Base-by-base conservation (phyloP, 192 early-diverging fungal species). In the Coemansia sp. region DNA sequence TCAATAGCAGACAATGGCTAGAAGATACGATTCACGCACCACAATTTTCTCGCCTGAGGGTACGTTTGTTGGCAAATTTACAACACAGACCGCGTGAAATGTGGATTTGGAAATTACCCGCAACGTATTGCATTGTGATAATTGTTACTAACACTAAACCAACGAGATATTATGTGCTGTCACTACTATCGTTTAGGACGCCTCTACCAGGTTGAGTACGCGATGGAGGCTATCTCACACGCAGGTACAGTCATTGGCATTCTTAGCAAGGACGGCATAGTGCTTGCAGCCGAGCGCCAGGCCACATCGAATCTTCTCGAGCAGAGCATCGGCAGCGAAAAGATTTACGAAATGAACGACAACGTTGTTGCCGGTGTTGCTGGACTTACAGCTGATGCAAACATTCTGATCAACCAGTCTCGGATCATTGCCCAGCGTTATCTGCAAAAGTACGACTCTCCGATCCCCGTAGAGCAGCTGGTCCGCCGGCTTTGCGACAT, bases 41-140 rank as follows among this genome's bases (percentile, higher is more conserved):
- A 98, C 96, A 37, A 97, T 98, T 73, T 98, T 98, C 80, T 98
- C 96, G 65, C 96, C 96, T 55, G 96, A 97, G 83, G 96, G 95
- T 95, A 85, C 47, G 46, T 46, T 44, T 57, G 34, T 10, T 37
- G 34, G 7, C 34, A 37, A 1, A 10, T 37, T 37, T 37, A 37
- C 9, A 37, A 37, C 34, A 37, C 34, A 9, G 34, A 9, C 34
- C 3, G 34, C 34, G 34, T 10, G 34, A 37, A 37, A 37, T 37
- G 34, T 10, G 11, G 34, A 37, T 37, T 37, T 37, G 34, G 34
- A 24, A 39, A 21, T 21, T 23, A 8, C 44, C 21, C 3, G 7
- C 48, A 44, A 9, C 17, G 17, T 43, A 11, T 40, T 17, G 17
- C 30, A 22, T 39, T 23, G 11, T 14, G 4, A 21, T 23, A 33